Conservation (phyloP, 768 basidiomycete genomes). For the Trametes gibbosa region DNA sequence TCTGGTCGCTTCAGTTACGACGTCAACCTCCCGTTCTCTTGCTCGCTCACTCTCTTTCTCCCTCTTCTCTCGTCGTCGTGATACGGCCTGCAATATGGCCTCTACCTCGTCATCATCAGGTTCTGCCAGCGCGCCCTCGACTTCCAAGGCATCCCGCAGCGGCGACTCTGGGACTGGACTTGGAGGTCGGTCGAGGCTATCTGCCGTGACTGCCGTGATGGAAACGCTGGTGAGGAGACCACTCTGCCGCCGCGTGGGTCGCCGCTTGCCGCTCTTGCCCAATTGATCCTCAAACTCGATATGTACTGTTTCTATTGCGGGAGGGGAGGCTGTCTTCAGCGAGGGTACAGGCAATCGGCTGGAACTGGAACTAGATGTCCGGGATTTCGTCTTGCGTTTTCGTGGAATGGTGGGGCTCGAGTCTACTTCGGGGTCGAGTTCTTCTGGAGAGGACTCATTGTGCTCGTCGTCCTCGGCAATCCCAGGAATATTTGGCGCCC, state of each 20-base stretch:
- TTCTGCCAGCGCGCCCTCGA: constrained; percentile 46
- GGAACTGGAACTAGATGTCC: constrained; percentile 19
- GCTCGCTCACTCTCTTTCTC: constrained; percentile 35
- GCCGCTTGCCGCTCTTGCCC: constrained; percentile 34
- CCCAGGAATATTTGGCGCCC: constrained; percentile 62
- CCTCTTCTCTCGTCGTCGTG: constrained; percentile 50
- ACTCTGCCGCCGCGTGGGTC: constrained; percentile 41
- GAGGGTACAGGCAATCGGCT: constrained; percentile 15
- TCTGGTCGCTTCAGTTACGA: constrained; percentile 23
- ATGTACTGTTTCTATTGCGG: constrained; percentile 33
- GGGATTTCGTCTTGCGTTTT: constrained; percentile 43
- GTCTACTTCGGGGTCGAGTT: constrained; percentile 37
- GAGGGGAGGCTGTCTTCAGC: constrained; percentile 2
- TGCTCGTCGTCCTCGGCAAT: constrained; percentile 70
- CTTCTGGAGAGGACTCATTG: constrained; percentile 30
- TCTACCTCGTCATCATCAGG: constrained; percentile 38
- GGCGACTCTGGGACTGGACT: constrained; percentile 73
- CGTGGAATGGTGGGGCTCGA: constrained; percentile 37
- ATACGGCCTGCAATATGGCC: constrained; percentile 33
- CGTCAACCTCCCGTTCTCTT: constrained; percentile 29
- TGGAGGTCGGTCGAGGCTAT: constrained; percentile 42
- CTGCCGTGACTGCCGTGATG: constrained; percentile 28
- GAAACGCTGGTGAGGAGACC: constrained; percentile 50
- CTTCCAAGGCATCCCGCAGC: constrained; percentile 50
- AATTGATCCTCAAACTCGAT: constrained; percentile 33